Base-by-base conservation (phyloP, 2,329 filamentous ascomycete genomes). In the Botrytis galanthina region DNA sequence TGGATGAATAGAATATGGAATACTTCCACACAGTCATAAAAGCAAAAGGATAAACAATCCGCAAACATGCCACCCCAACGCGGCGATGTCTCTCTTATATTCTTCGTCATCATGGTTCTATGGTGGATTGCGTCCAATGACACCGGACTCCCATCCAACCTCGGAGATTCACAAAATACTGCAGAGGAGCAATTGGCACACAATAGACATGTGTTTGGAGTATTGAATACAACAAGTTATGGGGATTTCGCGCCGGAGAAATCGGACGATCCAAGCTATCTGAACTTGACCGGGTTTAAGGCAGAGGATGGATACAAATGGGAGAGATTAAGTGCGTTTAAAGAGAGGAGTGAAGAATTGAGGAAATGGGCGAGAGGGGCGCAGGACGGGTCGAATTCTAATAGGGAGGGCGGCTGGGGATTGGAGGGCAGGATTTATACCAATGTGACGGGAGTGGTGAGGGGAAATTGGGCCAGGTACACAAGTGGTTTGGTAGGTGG, bases 201-300 rank as follows among this genome's bases (percentile, higher is more conserved):
- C 57, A 87, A 89, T 75, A 84, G 85, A 60, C 81, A 85, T 73
- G 85, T 87, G 2, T 86, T 88, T 74, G 80, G 83, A 68, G 82
- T 88, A 29, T 82, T 91, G 59, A 89, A 90, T 78, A 81, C 81
- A 73, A 88, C 88, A 29, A 81, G 79, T 75, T 91, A 89, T 89
- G 87, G 87, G 68, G 88, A 90, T 80, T 91, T 91, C 79, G 78
- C 82, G 26, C 89, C 88, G 18, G 80, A 78, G 16, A 42, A 63
- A 6, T 72, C 73, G 48, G 77, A 77, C 51, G 16, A 70, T 42
- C 76, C 71, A 18, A 84, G 82, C 37, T 90, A 86, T 75, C 83
- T 94, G 74, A 93, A 94, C 78, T 84, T 97, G 70, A 93, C 93
- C 3, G 95, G 95, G 1, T 90, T 97, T 75, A 88, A 92, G 67